phyloP scores from a whole-genome alignment of 306 rosid genomes.

The Quercus rubra region DNA sequence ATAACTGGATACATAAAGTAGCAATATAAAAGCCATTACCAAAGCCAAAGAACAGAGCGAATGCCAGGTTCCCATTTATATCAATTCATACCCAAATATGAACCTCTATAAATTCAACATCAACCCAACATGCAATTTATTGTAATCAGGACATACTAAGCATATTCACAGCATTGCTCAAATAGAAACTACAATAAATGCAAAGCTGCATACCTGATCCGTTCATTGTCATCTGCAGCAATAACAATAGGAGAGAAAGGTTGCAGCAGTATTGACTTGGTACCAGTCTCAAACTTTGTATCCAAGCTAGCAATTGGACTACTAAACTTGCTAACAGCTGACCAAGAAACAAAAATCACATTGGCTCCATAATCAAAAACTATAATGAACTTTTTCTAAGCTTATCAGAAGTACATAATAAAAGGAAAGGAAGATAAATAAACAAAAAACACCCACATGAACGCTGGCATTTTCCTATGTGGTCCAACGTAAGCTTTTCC shows the following conservation, averaged over 20 bases:
- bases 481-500: conserved; percentile 86
- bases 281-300: conserved; percentile 65
- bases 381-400: background rate
- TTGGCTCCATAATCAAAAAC: conserved; percentile 13
- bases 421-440: background rate
- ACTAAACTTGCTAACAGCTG: conserved; percentile 83
- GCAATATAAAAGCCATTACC: background rate
- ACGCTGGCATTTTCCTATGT: conserved; percentile 86
- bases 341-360: conserved; percentile 14
- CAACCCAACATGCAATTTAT: background rate
- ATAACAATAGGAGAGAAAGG: conserved; percentile 93
- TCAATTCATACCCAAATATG: background rate
- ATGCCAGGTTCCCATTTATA: background rate
- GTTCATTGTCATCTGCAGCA: conserved; percentile 94
- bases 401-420: background rate
- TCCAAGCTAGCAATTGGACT: conserved; percentile 93
- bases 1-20: background rate
- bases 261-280: conserved; percentile 72
- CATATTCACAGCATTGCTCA: conserved; percentile 1
- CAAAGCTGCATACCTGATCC: conserved; percentile 59
- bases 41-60: background rate
- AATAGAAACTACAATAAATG: conserved; percentile 7
- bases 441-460: conserved; percentile 51
- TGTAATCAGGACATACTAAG: conserved; percentile 6
- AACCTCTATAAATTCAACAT: background rate